phyloP scores from a whole-genome alignment of 176 grass and related monocot species.

The Rhipidocladum racemiflorum region DNA sequence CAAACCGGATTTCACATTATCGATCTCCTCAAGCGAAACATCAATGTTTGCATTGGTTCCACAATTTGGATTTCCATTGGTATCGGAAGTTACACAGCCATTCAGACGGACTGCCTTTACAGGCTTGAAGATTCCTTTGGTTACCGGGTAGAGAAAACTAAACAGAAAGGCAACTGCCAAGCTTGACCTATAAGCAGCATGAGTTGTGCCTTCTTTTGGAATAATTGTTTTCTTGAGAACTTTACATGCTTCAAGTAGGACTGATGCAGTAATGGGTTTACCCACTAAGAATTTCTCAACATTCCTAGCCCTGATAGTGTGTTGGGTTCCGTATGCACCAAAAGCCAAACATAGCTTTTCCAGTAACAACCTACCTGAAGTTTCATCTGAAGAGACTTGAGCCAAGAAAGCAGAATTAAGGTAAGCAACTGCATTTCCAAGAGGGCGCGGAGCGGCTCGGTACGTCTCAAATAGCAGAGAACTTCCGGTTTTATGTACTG shows the following conservation, averaged over 20 bases:
- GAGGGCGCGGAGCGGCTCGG: conserved; percentile 63
- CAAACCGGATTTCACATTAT: conserved; percentile 28
- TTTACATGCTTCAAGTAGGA: conserved; percentile 67
- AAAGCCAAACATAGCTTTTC: conserved; percentile 58
- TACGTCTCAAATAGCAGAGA: conserved; percentile 77
- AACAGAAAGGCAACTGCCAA: conserved; percentile 86
- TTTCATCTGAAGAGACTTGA: conserved; percentile 47
- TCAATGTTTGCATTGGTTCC: conserved; percentile 21
- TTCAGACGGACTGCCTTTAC: conserved; percentile 25
- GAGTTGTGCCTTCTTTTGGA: conserved; percentile 60
- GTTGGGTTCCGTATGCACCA: conserved; percentile 75
- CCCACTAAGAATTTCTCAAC: conserved; percentile 73
- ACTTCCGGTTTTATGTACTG: conserved; percentile 1
- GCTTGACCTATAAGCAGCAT: conserved; percentile 79
- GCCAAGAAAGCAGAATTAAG: conserved; percentile 85
- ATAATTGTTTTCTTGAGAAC: conserved; percentile 61
- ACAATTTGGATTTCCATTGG: conserved; percentile 31
- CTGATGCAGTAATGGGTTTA: conserved; percentile 52
- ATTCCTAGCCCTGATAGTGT: conserved; percentile 79
- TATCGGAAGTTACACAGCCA: conserved; percentile 9
- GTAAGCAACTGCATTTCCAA: conserved; percentile 77
- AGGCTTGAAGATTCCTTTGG: conserved; percentile 35
- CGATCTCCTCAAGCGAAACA: conserved; percentile 27
- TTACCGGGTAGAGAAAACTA: conserved; percentile 60
- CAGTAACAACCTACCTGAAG: conserved; percentile 43